Percentiles rank a stretch among this genome's conserved stretches.
phyloP scores from a whole-genome alignment of 1,284 basidiomycete species.

The Erythrobasidium hasegawianum region DNA sequence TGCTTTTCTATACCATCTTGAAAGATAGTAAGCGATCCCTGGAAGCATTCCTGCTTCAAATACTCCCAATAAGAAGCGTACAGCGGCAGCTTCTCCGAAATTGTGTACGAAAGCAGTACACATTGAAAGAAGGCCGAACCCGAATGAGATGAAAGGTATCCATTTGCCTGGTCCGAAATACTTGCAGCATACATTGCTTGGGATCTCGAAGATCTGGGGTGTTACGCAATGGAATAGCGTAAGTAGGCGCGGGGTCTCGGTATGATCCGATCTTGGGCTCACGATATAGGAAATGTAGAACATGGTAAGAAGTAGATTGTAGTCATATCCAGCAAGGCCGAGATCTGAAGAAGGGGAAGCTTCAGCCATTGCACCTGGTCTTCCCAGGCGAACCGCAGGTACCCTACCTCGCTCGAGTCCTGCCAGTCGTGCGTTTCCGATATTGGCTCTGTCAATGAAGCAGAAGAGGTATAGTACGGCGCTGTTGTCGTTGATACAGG shows the following conservation, averaged over 20 bases:
- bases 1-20: conserved; percentile 47
- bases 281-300: conserved; percentile 58
- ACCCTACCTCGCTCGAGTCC: conserved; percentile 53
- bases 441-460: conserved; percentile 40
- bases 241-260: too few relatives aligned
- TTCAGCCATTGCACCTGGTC: too few relatives aligned
- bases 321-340: conserved; percentile 55
- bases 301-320: conserved; percentile 43
- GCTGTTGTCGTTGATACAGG: too few relatives aligned
- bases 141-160: conserved; percentile 45
- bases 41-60: conserved; percentile 45
- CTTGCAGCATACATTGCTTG: conserved; percentile 56
- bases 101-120: conserved; percentile 17
- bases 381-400: too few relatives aligned
- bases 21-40: conserved; percentile 46
- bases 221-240: too few relatives aligned
- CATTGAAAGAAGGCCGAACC: conserved; percentile 34
- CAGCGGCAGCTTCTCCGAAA: conserved; percentile 3
- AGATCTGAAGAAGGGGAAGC: too few relatives aligned
- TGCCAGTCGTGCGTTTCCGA: conserved; percentile 59
- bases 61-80: conserved; percentile 25
- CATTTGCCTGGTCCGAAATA: conserved; percentile 54
- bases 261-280: too few relatives aligned
- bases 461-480: conserved; percentile 39
- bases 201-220: conserved; percentile 10